These are phyloP conservation scores for Pichia insulana DNA, from an alignment of 805 yeast genomes.

Conservation along the genomic window DNA sequence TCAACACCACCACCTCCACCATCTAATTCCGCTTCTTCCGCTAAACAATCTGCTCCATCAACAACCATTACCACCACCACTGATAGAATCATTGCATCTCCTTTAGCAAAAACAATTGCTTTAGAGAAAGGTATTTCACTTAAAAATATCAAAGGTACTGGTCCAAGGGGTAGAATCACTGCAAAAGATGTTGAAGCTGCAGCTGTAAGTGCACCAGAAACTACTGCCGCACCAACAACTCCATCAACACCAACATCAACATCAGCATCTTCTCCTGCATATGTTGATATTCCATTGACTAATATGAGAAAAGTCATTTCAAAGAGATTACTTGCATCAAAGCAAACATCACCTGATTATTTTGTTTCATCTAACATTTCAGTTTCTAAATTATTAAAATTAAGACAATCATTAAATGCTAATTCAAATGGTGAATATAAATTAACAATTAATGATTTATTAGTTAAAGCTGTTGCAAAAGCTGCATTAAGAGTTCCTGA, in stretches of 20 bases:
- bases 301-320: slow-evolving; percentile 94
- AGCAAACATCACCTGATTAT: slow-evolving; percentile 83
- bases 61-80: slow-evolving; percentile 35
- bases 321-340: slow-evolving; percentile 76
- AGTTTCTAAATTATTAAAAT: slow-evolving; percentile 82
- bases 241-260: slow-evolving; percentile 38
- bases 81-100: slow-evolving; percentile 85
- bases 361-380: slow-evolving; percentile 82
- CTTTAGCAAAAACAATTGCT: slow-evolving; percentile 88
- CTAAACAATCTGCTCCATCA: slow-evolving; percentile 17
- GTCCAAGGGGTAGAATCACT: slow-evolving; percentile 91
- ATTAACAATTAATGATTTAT: slow-evolving; percentile 87
- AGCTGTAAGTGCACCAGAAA: slow-evolving; percentile 31
- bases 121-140: slow-evolving; percentile 84
- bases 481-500: slow-evolving; percentile 89
- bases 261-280: slow-evolving; percentile 48
- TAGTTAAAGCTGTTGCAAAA: slow-evolving; percentile 88
- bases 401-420: slow-evolving; percentile 83
- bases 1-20: neutral
- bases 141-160: slow-evolving; percentile 80
- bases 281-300: slow-evolving; percentile 77
- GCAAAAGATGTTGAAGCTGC: slow-evolving; percentile 79
- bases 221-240: slow-evolving; percentile 34
- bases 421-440: slow-evolving; percentile 79
- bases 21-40: slow-evolving; percentile 23